phyloP scores from a whole-genome alignment of 257 asterid genomes.

The Perilla frutescens region DNA sequence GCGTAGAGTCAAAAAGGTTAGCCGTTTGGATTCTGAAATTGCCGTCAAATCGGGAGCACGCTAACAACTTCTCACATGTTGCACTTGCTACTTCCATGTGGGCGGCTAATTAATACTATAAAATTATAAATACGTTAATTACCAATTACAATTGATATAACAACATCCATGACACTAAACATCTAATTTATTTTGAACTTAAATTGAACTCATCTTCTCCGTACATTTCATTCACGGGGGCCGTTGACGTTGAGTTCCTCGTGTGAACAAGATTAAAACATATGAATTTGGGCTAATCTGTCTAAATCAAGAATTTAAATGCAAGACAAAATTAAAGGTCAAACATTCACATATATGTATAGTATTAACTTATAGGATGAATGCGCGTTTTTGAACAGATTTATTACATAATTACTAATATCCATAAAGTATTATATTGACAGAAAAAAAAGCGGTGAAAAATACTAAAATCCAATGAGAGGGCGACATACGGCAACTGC shows the following conservation, averaged over 20 bases:
- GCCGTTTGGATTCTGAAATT: conserved; percentile 31
- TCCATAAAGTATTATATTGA: background rate
- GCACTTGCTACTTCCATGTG: conserved; percentile 46
- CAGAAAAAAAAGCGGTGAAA: conserved; percentile 25
- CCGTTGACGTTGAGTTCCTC: background rate
- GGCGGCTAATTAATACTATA: background rate
- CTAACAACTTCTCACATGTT: conserved; percentile 45
- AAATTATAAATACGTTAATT: conserved; percentile 2
- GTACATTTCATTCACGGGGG: background rate
- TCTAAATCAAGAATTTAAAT: background rate
- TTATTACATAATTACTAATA: background rate
- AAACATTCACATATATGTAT: background rate
- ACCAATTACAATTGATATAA: background rate
- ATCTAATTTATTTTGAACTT: no score
- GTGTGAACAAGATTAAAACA: conserved; percentile 15
- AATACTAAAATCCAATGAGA: conserved; percentile 28
- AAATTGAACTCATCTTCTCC: no score
- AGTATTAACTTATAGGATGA: background rate
- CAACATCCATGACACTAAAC: no score
- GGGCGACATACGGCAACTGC: conserved; percentile 30
- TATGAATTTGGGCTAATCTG: background rate
- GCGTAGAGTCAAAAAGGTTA: conserved; percentile 24
- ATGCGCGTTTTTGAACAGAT: conserved; percentile 41
- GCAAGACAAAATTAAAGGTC: conserved; percentile 9
- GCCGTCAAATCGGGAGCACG: conserved; percentile 28